These are phyloP conservation scores for Coemansia sp. DNA, from an alignment of 192 early-diverging fungal genomes.

Conservation along the genomic window DNA sequence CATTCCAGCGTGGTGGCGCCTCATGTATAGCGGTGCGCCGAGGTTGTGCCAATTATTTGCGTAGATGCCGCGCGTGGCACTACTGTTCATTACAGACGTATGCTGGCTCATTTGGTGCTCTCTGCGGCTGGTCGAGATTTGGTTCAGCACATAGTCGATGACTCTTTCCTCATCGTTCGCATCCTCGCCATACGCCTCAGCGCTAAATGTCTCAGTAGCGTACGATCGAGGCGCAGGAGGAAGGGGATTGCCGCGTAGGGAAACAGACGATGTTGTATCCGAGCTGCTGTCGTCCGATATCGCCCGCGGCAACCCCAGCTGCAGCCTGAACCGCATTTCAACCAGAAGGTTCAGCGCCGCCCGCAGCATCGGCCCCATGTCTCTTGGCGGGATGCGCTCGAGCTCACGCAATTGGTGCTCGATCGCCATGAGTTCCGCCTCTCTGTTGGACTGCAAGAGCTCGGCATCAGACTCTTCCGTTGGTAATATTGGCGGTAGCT, in stretches of 20 bases:
- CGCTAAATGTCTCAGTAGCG: constrained; percentile 1
- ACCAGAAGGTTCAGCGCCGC: constrained; percentile 51
- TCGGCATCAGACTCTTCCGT: not conserved
- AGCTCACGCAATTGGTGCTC: constrained; percentile 51
- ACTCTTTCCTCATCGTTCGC: constrained; percentile 34
- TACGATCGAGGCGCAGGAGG: not conserved
- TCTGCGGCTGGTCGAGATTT: constrained; percentile 42
- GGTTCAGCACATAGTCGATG: constrained; percentile 47
- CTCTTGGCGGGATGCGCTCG: constrained; percentile 36
- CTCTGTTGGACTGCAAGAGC: constrained; percentile 30
- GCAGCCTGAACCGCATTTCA: constrained; percentile 55
- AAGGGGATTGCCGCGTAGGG: not conserved
- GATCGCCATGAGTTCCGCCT: constrained; percentile 49
- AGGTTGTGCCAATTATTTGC: constrained; percentile 4
- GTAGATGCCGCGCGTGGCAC: constrained; percentile 4
- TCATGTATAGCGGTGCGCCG: constrained; percentile 45
- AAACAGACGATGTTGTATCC: not conserved
- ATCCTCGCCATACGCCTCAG: constrained; percentile 27
- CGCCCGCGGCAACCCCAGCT: constrained; percentile 41
- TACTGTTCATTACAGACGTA: not conserved
- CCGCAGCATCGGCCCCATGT: constrained; percentile 52
- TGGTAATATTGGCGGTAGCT: not conserved
- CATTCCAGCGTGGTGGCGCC: constrained; percentile 24
- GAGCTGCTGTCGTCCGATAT: not conserved
- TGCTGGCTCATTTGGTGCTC: constrained; percentile 11